Percentiles rank a stretch among this genome's conserved stretches.
These are phyloP conservation scores for Cadophora sp. DNA, from an alignment of 2,329 filamentous ascomycete genomes.

Conservation along the genomic window DNA sequence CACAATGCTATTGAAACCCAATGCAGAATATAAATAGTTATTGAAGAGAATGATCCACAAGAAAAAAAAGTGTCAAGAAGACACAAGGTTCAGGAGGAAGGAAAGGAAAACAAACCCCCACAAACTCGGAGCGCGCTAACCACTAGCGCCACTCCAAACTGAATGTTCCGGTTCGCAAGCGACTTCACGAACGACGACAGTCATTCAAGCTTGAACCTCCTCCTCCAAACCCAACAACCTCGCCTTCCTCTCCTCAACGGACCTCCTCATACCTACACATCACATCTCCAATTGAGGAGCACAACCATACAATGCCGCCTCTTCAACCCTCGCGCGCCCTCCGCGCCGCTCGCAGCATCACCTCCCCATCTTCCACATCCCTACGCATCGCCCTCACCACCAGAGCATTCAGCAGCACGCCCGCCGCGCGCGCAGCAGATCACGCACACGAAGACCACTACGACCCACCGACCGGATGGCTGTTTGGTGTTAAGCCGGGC, in stretches of 20 bases:
- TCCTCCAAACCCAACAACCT: not conserved
- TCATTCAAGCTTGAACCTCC: not conserved
- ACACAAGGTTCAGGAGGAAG: no score
- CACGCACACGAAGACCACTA: constrained; percentile 62
- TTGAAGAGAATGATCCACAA: not conserved
- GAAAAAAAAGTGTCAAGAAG: not conserved
- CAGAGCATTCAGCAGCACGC: constrained; percentile 10
- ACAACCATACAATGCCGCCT: constrained; percentile 15
- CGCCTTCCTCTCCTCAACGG: no score
- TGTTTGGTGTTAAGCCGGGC: constrained; percentile 92
- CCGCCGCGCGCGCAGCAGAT: constrained; percentile 29
- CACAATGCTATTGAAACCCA: not conserved
- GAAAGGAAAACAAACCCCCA: not conserved
- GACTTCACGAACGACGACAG: not conserved
- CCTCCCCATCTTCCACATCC: not conserved
- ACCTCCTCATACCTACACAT: no score
- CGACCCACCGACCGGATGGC: constrained; percentile 89
- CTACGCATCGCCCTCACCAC: not conserved
- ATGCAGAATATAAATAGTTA: not conserved
- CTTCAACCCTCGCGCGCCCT: constrained; percentile 7
- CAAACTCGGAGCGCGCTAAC: constrained; percentile 17
- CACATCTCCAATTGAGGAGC: not conserved
- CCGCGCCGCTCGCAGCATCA: constrained; percentile 13
- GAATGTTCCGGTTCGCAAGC: not conserved
- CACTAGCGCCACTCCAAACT: not conserved